Base-by-base conservation (phyloP, 1,284 basidiomycete genomes). In the Moesziomyces parantarcticus region DNA sequence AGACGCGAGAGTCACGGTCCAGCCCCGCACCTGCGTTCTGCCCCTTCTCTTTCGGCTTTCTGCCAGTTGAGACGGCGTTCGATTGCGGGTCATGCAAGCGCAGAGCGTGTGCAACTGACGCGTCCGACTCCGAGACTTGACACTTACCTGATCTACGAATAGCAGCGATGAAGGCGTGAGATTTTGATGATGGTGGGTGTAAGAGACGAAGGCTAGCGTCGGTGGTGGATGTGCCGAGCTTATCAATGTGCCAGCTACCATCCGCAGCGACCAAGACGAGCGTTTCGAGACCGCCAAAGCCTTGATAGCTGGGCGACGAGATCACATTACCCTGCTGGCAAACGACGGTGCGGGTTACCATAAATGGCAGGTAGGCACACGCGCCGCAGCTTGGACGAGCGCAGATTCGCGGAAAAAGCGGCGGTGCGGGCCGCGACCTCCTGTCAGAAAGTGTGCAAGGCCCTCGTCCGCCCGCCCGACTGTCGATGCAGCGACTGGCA, bases 351-450 rank as follows among this genome's bases (percentile, higher is more conserved):
- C 3, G 36, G 36, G 36, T 39, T 57, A 42, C 54, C 47, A 57
- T 57, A 57, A 43, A 50, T 39, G 54, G 54, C 54, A 56, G 46
- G 44, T 25, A 3, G 11, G 43, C 21, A 44, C 13, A 20, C 43
- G 21, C 23, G 21, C 20, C 29, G 43, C 43, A 21, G n/a, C 23
- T n/a, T 23, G 16, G 36, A 39, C 36, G 36, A n/a, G 16, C 18
- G 14, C 16, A 7, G 16, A 39, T 39, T 18, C 6, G 36, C 36
- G 36, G 36, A 39, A 18, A 39, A 39, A 39, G 36, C 36, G 36
- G 36, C 16, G 36, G 16, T 39, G 36, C 14, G 16, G 16, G 36
- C 36, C 36, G 36, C 36, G 16, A 39, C 13, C 16, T 39, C 18
- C 36, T 8, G 36, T 39, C 36, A 16, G 14, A 39, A 39, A 13